Percentiles rank a stretch among this genome's conserved stretches.
Conservation (phyloP, 805 yeast genomes). For the Ogataea glucozyma region DNA sequence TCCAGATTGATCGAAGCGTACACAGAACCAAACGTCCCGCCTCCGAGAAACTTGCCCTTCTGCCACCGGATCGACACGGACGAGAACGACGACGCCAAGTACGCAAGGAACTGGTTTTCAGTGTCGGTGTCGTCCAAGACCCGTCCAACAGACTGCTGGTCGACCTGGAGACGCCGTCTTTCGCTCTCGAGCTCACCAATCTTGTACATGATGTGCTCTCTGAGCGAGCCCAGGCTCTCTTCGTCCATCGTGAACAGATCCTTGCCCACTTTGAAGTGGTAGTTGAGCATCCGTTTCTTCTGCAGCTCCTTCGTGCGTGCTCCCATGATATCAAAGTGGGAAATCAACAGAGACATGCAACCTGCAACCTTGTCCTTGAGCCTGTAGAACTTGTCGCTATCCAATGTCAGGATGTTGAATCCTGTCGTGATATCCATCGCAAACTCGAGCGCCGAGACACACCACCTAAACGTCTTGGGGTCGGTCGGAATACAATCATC, state of each 20-base stretch:
- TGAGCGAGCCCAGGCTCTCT: slow-evolving; percentile 54
- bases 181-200: slow-evolving; percentile 62
- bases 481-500: slow-evolving; percentile 96
- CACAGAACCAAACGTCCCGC: slow-evolving; percentile 94
- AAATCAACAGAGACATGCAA: slow-evolving; percentile 88
- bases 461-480: slow-evolving; percentile 90
- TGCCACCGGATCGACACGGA: slow-evolving; percentile 96
- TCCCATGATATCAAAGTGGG: slow-evolving; percentile 98
- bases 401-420: slow-evolving; percentile 78
- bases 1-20: slow-evolving; percentile 90
- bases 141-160: slow-evolving; percentile 69
- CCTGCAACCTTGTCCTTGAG: slow-evolving; percentile 85
- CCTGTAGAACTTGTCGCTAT: slow-evolving; percentile 69
- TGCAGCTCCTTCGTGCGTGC: slow-evolving; percentile 81
- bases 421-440: slow-evolving; percentile 94
- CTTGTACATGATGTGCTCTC: slow-evolving; percentile 67
- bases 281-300: slow-evolving; percentile 53
- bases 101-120: slow-evolving; percentile 82
- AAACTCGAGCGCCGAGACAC: slow-evolving; percentile 92
- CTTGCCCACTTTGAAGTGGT: slow-evolving; percentile 49
- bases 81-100: slow-evolving; percentile 85
- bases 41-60: slow-evolving; percentile 89
- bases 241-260: slow-evolving; percentile 57
- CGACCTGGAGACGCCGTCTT: slow-evolving; percentile 43
- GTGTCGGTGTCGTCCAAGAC: slow-evolving; percentile 85